Evolutionary conservation across 495 filamentous ascomycete species (phyloP).

Genomic region (Podospora conica): DNA sequence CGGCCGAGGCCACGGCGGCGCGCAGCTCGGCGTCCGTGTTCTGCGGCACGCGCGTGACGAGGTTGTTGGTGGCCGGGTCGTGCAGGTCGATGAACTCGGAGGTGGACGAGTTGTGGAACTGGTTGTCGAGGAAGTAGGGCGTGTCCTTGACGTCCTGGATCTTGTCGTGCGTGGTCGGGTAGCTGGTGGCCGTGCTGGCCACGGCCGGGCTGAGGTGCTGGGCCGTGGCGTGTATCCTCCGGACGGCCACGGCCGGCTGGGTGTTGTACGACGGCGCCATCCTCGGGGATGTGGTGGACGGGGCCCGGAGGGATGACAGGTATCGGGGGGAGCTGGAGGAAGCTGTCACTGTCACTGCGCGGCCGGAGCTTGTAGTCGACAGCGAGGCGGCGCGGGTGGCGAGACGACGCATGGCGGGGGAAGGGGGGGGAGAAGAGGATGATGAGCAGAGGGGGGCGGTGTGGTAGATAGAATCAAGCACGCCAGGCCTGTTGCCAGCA

Average conservation of each 20-base stretch:
- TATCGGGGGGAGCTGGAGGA: constrained; percentile 15
- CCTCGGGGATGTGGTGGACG: constrained; percentile 24
- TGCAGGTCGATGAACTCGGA: constrained; percentile 83
- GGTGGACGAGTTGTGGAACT: constrained; percentile 71
- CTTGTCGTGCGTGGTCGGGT: constrained; percentile 75
- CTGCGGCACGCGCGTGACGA: constrained; percentile 96
- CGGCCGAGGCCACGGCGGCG: constrained; percentile 79
- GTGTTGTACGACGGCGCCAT: constrained; percentile 33
- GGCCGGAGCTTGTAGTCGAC: constrained; percentile 18
- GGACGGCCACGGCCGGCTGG: constrained; percentile 25
- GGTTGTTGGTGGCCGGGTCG: constrained; percentile 95
- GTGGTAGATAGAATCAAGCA: no score
- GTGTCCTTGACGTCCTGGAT: constrained; percentile 73
- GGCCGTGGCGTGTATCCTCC: constrained; percentile 55
- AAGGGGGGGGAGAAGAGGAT: background rate
- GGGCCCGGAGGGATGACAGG: constrained; percentile 9
- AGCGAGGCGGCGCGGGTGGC: constrained; percentile 27
- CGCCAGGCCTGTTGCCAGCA: background rate
- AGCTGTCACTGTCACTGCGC: constrained; percentile 21
- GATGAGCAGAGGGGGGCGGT: background rate
- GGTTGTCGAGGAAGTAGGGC: constrained; percentile 86
- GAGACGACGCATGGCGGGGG: constrained; percentile 37
- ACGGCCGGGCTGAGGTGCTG: constrained; percentile 47
- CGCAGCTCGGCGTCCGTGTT: constrained; percentile 84
- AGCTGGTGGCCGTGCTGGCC: constrained; percentile 55